Percentiles rank a stretch among this genome's conserved stretches.
Conservation (phyloP, 2,329 filamentous ascomycete genomes). For the Alternaria sp. region DNA sequence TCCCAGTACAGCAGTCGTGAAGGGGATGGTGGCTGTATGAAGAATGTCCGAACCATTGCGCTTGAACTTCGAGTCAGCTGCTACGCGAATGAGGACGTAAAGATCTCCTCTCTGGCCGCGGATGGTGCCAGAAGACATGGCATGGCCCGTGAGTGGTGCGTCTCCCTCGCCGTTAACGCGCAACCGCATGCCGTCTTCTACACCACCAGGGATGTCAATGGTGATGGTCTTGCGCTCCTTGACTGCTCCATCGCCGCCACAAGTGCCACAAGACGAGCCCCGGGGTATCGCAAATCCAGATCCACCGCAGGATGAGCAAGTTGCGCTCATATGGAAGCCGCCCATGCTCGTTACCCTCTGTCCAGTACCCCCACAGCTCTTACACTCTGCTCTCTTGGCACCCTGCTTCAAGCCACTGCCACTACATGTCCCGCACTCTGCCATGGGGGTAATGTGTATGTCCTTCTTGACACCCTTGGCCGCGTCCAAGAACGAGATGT, state of each 20-base stretch:
- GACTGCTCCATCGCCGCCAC: constrained; percentile 81
- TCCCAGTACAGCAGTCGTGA: constrained; percentile 91
- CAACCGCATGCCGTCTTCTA: constrained; percentile 95
- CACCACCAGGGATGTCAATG: constrained; percentile 91
- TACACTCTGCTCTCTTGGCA: constrained; percentile 74
- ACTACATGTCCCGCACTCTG: constrained; percentile 79
- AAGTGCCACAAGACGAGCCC: constrained; percentile 80
- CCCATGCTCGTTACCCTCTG: constrained; percentile 88
- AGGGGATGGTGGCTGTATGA: constrained; percentile 87
- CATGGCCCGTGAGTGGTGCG: constrained; percentile 76
- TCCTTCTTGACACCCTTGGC: constrained; percentile 89
- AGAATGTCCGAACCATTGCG: constrained; percentile 87
- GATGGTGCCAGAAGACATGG: constrained; percentile 63
- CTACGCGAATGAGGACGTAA: constrained; percentile 87
- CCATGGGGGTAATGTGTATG: constrained; percentile 83
- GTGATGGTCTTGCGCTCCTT: constrained; percentile 82
- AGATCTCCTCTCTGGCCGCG: constrained; percentile 82
- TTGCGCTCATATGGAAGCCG: constrained; percentile 94
- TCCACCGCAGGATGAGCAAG: constrained; percentile 81
- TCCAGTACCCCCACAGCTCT: constrained; percentile 83
- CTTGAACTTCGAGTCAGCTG: constrained; percentile 88
- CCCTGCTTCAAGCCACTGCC: constrained; percentile 87
- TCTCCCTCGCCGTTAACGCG: constrained; percentile 87
- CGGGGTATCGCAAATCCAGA: constrained; percentile 76
- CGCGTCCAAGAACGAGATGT: constrained; percentile 93